Conservation (phyloP, 192 early-diverging fungal species). For the Entophlyctis luteolus region DNA sequence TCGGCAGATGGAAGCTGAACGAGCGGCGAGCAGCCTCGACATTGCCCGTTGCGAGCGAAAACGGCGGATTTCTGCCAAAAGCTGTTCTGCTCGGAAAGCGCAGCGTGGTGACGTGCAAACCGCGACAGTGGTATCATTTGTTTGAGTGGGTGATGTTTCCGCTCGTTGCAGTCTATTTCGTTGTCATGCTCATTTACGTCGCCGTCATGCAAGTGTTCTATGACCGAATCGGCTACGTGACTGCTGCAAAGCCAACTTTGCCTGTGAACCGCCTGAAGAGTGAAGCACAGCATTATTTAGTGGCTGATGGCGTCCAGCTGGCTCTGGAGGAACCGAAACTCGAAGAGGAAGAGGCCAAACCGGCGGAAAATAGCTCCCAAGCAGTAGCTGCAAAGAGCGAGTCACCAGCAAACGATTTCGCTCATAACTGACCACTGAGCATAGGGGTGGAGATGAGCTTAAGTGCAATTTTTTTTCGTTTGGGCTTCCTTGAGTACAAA, state of each 20-base stretch:
- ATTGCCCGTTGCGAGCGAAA: neutral
- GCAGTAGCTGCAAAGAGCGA: no score
- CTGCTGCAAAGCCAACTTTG: constrained; percentile 20
- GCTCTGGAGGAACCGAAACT: no score
- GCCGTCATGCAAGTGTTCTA: neutral
- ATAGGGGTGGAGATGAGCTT: no score
- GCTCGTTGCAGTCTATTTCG: neutral
- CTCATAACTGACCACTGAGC: no score
- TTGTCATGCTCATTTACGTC: neutral
- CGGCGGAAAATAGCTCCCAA: no score
- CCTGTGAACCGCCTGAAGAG: no score
- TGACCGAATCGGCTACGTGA: constrained; percentile 1
- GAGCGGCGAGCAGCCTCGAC: neutral
- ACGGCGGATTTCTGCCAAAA: neutral
- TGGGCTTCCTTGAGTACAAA: no score
- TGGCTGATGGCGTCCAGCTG: no score
- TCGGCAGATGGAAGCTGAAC: neutral
- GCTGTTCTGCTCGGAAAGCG: neutral
- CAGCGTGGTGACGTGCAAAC: neutral
- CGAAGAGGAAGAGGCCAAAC: no score
- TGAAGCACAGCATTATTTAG: no score
- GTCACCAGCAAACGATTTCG: no score
- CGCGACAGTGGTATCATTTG: neutral
- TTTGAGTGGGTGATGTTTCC: constrained; percentile 4
- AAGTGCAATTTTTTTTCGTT: no score